phyloP scores from a whole-genome alignment of 1,139 yeast species.

The Petasospora fabianii region DNA sequence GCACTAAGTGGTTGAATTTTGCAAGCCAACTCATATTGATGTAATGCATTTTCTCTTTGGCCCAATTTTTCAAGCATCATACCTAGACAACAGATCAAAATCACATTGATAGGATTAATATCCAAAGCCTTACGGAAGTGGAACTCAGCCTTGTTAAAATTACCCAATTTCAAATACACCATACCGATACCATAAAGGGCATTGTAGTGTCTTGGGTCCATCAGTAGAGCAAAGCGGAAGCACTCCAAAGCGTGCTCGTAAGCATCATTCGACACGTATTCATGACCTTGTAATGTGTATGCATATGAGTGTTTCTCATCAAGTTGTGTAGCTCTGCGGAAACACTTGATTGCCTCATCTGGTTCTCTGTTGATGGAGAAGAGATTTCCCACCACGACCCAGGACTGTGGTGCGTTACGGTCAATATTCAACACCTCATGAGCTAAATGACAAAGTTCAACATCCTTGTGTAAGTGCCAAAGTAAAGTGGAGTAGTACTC shows the following conservation, averaged over 20 bases:
- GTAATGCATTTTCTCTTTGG: conserved; percentile 66
- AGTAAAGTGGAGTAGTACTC: conserved; percentile 84
- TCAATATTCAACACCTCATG: conserved; percentile 74
- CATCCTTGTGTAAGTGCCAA: conserved; percentile 89
- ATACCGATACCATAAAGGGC: conserved; percentile 96
- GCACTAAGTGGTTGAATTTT: conserved; percentile 84
- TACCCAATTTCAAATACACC: conserved; percentile 87
- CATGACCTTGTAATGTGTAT: conserved; percentile 92
- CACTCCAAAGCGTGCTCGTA: conserved; percentile 85
- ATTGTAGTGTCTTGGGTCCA: conserved; percentile 84
- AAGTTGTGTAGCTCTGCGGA: conserved; percentile 70
- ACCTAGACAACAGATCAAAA: conserved; percentile 89
- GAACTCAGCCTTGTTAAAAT: conserved; percentile 75
- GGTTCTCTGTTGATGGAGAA: conserved; percentile 82
- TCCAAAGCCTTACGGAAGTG: conserved; percentile 86
- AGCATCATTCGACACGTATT: conserved; percentile 81
- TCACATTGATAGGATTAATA: conserved; percentile 87
- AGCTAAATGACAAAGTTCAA: conserved; percentile 76
- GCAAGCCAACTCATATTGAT: conserved; percentile 80
- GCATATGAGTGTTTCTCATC: conserved; percentile 83
- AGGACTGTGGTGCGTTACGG: conserved; percentile 69
- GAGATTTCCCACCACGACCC: conserved; percentile 91
- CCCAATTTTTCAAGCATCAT: conserved; percentile 83
- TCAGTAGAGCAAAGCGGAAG: conserved; percentile 72
- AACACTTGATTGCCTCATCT: conserved; percentile 86